These are phyloP conservation scores for Fusarium napiforme DNA, from an alignment of 2,329 filamentous ascomycete species.

Conservation along the genomic window DNA sequence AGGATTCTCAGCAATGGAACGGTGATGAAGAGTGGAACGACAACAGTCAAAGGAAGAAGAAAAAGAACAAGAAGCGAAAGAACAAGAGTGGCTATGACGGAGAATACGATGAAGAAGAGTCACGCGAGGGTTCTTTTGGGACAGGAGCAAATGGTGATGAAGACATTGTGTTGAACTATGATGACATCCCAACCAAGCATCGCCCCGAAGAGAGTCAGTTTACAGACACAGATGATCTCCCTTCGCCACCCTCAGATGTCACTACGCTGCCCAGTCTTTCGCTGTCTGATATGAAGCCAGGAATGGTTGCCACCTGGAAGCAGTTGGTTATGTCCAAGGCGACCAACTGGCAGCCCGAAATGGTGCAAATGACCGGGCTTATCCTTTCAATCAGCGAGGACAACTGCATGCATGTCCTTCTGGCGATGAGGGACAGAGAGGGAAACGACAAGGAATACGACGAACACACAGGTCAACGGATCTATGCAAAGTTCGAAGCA, in stretches of 20 bases:
- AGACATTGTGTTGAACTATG: constrained; percentile 55
- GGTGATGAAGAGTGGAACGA: constrained; percentile 49
- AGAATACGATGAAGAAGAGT: constrained; percentile 19
- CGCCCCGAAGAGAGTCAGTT: constrained; percentile 55
- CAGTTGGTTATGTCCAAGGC: constrained; percentile 69
- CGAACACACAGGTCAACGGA: constrained; percentile 73
- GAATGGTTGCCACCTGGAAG: constrained; percentile 77
- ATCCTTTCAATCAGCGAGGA: constrained; percentile 67
- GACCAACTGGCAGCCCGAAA: constrained; percentile 73
- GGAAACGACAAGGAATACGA: constrained; percentile 70
- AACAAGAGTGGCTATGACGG: constrained; percentile 29
- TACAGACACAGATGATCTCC: constrained; percentile 69
- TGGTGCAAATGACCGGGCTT: constrained; percentile 73
- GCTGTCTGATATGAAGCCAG: constrained; percentile 60
- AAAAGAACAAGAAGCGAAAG: constrained; percentile 55
- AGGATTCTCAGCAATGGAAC: constrained; percentile 42
- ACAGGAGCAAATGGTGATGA: constrained; percentile 28
- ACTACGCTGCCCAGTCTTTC: constrained; percentile 62
- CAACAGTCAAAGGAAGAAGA: constrained; percentile 49
- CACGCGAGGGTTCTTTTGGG: background rate
- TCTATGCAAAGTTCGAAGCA: constrained; percentile 83
- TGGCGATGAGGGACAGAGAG: constrained; percentile 76
- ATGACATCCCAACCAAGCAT: constrained; percentile 48
- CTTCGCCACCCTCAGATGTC: constrained; percentile 68
- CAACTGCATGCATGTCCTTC: constrained; percentile 64